These are phyloP conservation scores for Tinospora cordifolia DNA, from an alignment of 164 flowering plant genomes.

Conservation along the genomic window DNA sequence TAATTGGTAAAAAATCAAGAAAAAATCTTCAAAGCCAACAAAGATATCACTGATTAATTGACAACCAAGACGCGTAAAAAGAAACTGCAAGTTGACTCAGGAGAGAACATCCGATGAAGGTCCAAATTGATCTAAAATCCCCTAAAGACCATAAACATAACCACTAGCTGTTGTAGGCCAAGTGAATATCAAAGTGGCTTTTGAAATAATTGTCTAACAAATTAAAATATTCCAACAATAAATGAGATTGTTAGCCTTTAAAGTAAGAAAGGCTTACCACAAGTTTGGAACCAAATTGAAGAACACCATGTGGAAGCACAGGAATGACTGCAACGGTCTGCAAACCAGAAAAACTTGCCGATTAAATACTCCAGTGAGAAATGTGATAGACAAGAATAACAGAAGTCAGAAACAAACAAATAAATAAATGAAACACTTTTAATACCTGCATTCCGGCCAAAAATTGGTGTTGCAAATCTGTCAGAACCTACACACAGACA, in stretches of 20 bases:
- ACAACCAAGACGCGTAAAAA: not conserved
- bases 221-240: not conserved
- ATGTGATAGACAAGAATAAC: not conserved
- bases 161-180: not conserved
- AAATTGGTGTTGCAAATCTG: conserved; percentile 50
- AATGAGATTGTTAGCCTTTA: not conserved
- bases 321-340: conserved; percentile 89
- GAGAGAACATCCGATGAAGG: not conserved
- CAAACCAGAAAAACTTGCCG: conserved; percentile 15
- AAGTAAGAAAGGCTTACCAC: conserved; percentile 34
- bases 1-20: not conserved
- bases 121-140: not conserved
- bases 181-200: not conserved
- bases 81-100: not conserved
- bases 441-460: conserved; percentile 81
- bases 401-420: not conserved
- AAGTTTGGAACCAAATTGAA: conserved; percentile 69
- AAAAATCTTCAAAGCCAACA: not conserved
- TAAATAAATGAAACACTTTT: not conserved
- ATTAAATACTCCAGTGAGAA: not conserved
- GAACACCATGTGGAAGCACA: conserved; percentile 75
- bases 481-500: conserved; percentile 30
- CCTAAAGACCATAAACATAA: not conserved
- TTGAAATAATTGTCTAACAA: not conserved
- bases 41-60: not conserved